These are phyloP conservation scores for Gossypium australe DNA, from an alignment of 345 rosid species.

Conservation along the genomic window DNA sequence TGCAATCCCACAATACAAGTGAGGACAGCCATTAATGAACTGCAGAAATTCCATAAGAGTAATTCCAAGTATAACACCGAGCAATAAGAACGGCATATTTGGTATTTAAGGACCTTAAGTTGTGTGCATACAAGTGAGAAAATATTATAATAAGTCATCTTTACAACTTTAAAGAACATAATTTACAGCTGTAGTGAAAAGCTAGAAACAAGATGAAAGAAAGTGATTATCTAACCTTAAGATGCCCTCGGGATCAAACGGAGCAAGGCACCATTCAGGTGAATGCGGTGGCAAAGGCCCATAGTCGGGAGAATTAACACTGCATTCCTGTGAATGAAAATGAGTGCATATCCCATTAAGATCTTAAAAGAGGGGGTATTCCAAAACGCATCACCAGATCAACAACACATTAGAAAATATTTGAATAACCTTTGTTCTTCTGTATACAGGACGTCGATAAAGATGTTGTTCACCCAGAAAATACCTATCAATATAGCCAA, in stretches of 20 bases:
- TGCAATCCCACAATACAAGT: conserved; percentile 56
- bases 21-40: conserved; percentile 50
- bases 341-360: not conserved
- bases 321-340: conserved; percentile 40
- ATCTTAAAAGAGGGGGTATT: not conserved
- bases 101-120: not conserved
- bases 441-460: conserved; percentile 47
- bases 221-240: conserved; percentile 32
- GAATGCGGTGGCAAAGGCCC: conserved; percentile 49
- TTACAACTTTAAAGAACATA: not conserved
- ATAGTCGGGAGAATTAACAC: conserved; percentile 59
- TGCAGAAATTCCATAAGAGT: conserved; percentile 23
- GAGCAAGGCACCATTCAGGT: conserved; percentile 59
- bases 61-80: not conserved
- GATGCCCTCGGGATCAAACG: conserved; percentile 63
- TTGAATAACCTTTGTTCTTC: conserved; percentile 41
- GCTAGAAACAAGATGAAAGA: not conserved
- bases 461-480: conserved; percentile 49
- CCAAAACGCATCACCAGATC: not conserved
- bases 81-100: not conserved
- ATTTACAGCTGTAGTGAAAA: not conserved
- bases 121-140: not conserved
- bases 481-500: conserved; percentile 43
- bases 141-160: not conserved
- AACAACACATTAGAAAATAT: not conserved